These are phyloP conservation scores for Capronia coronata DNA, from an alignment of 2,329 filamentous ascomycete genomes.

Conservation along the genomic window DNA sequence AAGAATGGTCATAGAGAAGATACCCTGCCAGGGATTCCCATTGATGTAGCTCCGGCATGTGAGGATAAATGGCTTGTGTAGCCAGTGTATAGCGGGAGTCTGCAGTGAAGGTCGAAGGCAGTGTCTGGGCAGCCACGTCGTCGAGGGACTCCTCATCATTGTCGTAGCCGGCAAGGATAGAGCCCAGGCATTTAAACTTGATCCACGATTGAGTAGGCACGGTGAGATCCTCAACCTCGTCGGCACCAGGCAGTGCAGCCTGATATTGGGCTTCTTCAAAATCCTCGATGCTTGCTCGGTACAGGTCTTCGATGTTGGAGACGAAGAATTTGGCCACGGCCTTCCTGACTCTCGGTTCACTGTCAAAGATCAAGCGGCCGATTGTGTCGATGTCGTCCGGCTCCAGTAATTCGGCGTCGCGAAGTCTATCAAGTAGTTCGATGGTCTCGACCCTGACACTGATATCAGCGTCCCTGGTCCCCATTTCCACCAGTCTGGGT, in stretches of 20 bases:
- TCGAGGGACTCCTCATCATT: slow-evolving; percentile 51
- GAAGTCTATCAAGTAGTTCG: slow-evolving; percentile 71
- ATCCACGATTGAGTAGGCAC: slow-evolving; percentile 78
- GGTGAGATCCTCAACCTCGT: slow-evolving; percentile 64
- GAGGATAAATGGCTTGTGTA: slow-evolving; percentile 76
- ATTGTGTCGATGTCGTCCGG: slow-evolving; percentile 85
- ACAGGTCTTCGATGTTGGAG: slow-evolving; percentile 75
- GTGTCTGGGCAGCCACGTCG: slow-evolving; percentile 30
- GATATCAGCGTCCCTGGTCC: slow-evolving; percentile 74
- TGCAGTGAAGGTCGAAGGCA: slow-evolving; percentile 35
- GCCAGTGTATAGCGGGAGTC: slow-evolving; percentile 83
- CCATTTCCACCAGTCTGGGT: slow-evolving; percentile 83
- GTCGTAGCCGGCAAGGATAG: slow-evolving; percentile 77
- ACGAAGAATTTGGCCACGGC: slow-evolving; percentile 87
- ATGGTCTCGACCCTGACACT: slow-evolving; percentile 74
- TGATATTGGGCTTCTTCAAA: slow-evolving; percentile 75
- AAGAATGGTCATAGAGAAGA: slow-evolving; percentile 82
- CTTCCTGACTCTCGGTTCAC: slow-evolving; percentile 75
- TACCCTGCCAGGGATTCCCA: slow-evolving; percentile 90
- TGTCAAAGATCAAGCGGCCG: slow-evolving; percentile 82
- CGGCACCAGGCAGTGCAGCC: slow-evolving; percentile 64
- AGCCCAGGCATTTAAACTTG: slow-evolving; percentile 81
- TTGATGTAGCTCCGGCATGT: slow-evolving; percentile 69
- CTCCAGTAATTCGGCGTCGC: slow-evolving; percentile 78
- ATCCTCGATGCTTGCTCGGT: slow-evolving; percentile 72